Base-by-base conservation (phyloP, 192 early-diverging fungal genomes). In the Chytriomyces confervae region DNA sequence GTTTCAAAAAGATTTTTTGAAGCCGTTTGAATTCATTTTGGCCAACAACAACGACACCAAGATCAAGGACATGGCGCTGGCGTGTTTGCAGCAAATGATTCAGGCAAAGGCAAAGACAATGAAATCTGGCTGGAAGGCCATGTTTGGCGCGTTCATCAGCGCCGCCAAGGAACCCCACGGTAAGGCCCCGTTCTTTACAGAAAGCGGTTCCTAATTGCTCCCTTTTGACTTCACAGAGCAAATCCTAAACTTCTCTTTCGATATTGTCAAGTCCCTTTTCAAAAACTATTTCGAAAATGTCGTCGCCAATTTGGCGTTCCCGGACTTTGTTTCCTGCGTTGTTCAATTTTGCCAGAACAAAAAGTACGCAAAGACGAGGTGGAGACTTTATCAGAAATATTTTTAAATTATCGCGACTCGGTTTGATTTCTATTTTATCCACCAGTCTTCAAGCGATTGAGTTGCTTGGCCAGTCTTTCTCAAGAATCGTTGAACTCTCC, bases 1-100 rank as follows among this genome's bases (percentile, higher is more conserved):
- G 75, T 97, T 97, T 85, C 96, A 98, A 82, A 96, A 96, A 81
- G 96, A 98, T 82, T 98, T 98, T 74, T 77, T 98, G 78, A 88
- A 91, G 65, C 95, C 95, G 36, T 98, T 97, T 84, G 93, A 94
- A 65, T 72, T 82, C 61, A 91, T 95, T 27, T 86, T 93, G 44
- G 83, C 89, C 1, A 91, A 94, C 69, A 91, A 92, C 57, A 75
- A 79, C 13, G 92, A 97, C 82, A 91, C 92, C 69, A 95, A 95
- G 80, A 96, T 98, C 90, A 96, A 84, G 83, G 85, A 87, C 69
- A 85, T 88, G 85, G 79, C 84, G 6, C 66, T 90, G 44, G 82
- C 77, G n/a, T 89, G 87, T 72, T 62, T 89, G 46, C 83, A 86
- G 82, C 88, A 87, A 77, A 84, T 89, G 84, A 85, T 87, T 78